Evolutionary conservation across 176 grass and related monocot species (phyloP).

Genomic region (Zea luxurians): DNA sequence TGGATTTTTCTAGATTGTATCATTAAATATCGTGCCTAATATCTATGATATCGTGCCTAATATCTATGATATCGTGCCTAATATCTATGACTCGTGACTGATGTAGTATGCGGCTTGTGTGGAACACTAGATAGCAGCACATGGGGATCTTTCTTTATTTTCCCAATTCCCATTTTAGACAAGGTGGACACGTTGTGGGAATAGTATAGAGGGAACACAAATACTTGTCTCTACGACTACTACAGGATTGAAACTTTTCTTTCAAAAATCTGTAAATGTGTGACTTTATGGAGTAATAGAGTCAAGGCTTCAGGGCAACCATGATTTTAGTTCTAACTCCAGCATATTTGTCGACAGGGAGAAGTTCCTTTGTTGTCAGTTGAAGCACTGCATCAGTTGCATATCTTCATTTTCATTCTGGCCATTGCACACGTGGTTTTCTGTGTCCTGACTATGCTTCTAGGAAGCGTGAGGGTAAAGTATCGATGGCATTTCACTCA

Average conservation of each 20-base stretch:
- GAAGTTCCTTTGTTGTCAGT: constrained; percentile 71
- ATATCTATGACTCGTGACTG: not conserved
- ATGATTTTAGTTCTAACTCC: constrained; percentile 11
- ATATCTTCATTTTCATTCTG: constrained; percentile 94
- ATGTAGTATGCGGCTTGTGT: not conserved
- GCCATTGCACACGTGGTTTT: constrained; percentile 82
- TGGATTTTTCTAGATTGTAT: not conserved
- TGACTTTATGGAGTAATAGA: not conserved
- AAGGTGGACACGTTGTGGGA: not conserved
- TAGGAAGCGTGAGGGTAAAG: constrained; percentile 73
- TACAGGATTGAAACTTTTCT: not conserved
- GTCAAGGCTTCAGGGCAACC: not conserved
- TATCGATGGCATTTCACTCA: not conserved
- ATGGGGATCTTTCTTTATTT: constrained; percentile 15
- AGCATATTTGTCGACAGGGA: constrained; percentile 44
- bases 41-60: not conserved
- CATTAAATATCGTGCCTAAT: not conserved
- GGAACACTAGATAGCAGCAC: constrained; percentile 4
- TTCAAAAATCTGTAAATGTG: not conserved
- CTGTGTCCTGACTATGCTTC: constrained; percentile 77
- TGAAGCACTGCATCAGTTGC: constrained; percentile 85
- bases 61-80: not conserved
- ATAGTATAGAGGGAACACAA: not conserved
- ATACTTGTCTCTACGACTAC: not conserved
- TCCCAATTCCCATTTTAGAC: not conserved